These are phyloP conservation scores for Acanthamoeba royreba DNA, from an alignment of 208 protist species.

Conservation along the genomic window DNA sequence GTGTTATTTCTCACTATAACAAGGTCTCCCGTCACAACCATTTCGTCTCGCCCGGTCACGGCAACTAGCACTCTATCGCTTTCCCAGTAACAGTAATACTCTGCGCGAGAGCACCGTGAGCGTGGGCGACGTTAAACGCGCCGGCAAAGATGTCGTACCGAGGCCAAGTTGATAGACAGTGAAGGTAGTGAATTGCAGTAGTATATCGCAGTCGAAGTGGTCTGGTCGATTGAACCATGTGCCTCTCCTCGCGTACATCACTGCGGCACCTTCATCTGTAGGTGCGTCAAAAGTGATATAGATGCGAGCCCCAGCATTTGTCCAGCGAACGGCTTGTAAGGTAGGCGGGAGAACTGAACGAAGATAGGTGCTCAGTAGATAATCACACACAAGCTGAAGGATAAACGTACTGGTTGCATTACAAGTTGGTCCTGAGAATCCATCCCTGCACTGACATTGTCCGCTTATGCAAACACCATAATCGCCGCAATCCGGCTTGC, in stretches of 20 bases:
- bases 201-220: not conserved
- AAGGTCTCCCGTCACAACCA: not conserved
- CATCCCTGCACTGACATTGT: conserved; percentile 3
- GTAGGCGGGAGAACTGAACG: not conserved
- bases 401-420: not conserved
- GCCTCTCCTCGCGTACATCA: not conserved
- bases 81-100: conserved; percentile 51
- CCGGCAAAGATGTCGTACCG: not conserved
- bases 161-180: not conserved
- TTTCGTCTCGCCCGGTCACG: conserved; percentile 25
- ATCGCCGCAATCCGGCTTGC: conserved; percentile 1
- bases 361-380: too few species aligned
- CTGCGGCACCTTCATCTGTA: not conserved
- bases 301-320: not conserved
- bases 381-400: not conserved
- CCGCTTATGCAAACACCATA: conserved; percentile 33
- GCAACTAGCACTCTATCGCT: conserved; percentile 25
- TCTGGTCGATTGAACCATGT: not conserved
- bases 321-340: not conserved
- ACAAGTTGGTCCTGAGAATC: not conserved
- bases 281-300: not conserved
- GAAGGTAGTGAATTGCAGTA: not conserved
- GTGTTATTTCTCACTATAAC: not conserved
- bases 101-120: too few species aligned
- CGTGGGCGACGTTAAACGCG: too few species aligned